phyloP scores from a whole-genome alignment of 2,329 filamentous ascomycete genomes.

The Seiridium unicorne region DNA sequence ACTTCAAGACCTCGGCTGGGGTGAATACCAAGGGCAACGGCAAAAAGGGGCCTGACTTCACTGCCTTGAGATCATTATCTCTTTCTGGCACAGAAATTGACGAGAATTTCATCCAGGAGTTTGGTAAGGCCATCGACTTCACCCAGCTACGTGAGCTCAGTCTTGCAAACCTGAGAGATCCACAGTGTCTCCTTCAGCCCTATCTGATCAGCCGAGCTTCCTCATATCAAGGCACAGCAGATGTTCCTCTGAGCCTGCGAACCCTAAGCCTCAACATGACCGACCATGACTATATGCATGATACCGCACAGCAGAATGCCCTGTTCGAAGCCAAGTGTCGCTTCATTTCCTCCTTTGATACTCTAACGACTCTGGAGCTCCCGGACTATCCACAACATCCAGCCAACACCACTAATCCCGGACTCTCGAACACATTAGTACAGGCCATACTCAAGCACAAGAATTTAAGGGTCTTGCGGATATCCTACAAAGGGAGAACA shows the following conservation, averaged over 20 bases:
- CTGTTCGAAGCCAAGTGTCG: background rate
- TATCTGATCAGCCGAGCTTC: background rate
- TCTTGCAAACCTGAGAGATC: background rate
- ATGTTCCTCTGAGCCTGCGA: background rate
- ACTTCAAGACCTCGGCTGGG: background rate
- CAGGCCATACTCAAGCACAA: constrained; percentile 5
- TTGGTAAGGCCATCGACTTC: background rate
- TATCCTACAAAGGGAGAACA: background rate
- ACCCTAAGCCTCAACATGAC: background rate
- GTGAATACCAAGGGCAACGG: background rate
- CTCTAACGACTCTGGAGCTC: constrained; percentile 4
- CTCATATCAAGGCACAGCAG: background rate
- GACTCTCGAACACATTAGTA: background rate
- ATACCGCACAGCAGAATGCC: background rate
- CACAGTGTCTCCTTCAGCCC: background rate
- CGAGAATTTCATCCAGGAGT: background rate
- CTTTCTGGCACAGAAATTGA: background rate
- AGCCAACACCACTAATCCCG: background rate
- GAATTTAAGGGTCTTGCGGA: background rate
- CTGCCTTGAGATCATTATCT: background rate
- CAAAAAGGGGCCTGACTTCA: background rate
- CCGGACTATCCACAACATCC: background rate
- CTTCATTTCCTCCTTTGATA: constrained; percentile 7
- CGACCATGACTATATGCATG: background rate
- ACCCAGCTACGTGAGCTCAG: background rate